These are phyloP conservation scores for Colletotrichum sp. DNA, from an alignment of 2,329 filamentous ascomycete genomes.

Conservation along the genomic window DNA sequence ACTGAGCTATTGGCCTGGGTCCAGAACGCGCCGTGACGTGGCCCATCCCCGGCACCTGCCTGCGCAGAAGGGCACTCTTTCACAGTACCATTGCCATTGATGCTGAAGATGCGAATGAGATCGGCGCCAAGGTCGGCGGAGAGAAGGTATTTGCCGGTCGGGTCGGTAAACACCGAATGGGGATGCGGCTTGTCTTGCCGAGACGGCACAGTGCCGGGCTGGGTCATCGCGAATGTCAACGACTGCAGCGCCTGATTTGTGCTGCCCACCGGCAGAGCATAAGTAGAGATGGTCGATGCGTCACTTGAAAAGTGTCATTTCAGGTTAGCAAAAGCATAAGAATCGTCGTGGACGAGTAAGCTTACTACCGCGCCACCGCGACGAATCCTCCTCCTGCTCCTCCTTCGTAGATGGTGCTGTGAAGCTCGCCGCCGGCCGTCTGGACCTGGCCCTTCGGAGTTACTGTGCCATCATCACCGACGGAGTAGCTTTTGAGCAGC, in stretches of 20 bases:
- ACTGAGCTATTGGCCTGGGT: constrained; percentile 27
- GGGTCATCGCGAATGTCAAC: constrained; percentile 44
- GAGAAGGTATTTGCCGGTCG: constrained; percentile 52
- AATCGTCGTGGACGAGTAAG: not conserved
- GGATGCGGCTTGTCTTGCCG: constrained; percentile 63
- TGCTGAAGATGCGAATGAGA: constrained; percentile 56
- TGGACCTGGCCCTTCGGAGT: constrained; percentile 33
- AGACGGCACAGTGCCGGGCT: constrained; percentile 44
- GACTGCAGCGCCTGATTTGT: constrained; percentile 36
- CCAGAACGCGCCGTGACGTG: constrained; percentile 59
- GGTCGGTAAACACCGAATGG: constrained; percentile 55
- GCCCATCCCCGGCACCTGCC: constrained; percentile 52
- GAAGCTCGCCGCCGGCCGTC: constrained; percentile 41
- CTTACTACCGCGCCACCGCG: constrained; percentile 49
- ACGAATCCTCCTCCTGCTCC: constrained; percentile 42
- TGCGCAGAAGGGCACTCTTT: constrained; percentile 47
- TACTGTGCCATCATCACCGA: constrained; percentile 34
- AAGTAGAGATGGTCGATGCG: constrained; percentile 47
- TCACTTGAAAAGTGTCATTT: constrained; percentile 31
- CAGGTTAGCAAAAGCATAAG: not conserved
- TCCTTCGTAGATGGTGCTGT: constrained; percentile 44
- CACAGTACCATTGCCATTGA: constrained; percentile 50
- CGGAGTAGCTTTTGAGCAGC: constrained; percentile 35
- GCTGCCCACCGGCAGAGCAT: constrained; percentile 40
- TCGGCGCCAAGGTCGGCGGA: constrained; percentile 61